Base-by-base conservation (phyloP, 129 eudicot genomes). In the Tanacetum coccineum region DNA sequence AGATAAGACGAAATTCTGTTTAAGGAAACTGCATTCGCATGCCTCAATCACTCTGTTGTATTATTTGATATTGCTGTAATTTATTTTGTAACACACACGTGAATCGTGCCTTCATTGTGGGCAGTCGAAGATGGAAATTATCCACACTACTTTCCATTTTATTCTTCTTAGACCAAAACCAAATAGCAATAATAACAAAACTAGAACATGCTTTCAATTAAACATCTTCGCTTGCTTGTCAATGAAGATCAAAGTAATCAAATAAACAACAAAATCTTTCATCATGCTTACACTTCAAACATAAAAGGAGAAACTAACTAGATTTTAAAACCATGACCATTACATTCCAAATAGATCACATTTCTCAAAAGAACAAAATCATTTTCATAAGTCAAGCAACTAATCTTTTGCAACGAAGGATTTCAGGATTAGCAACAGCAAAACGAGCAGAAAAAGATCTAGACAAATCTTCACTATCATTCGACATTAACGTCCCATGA, bases 381-480 rank as follows among this genome's bases (percentile, higher is more conserved):
- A 62, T 20, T 51, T 51, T 63, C 14, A 30, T 21, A 39, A 39
- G 14, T 66, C 54, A 74, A 74, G 50, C 74, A 30, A 57, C 21
- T 19, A 67, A 52, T 53, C 80, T 56, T 13, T 76, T 76, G 4
- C 75, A 59, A 1, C 62, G 70, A 68, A 61, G 42, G 13, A 42
- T 76, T 1, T 70, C 70, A 62, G 70, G 62, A 18, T 53, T 76
- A 28, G 95, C 81, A 75, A 74, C 88, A 49, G 96, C 96, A 63
- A 89, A 89, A 26, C 95, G 87, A 75, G 96, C 87, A 0, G 96
- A 89, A 69, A 89, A 89, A 0, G 94, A 83, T 6, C 88, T 73
- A 39, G 81, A 74, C 42, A 86, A 64, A 42, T 77, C 87, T 54
- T 81, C 96, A 1, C 65, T 70, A 70, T 86, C 86, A 36, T 61